Conservation (phyloP, 2,329 filamentous ascomycete genomes). For the Fusarium sp. region DNA sequence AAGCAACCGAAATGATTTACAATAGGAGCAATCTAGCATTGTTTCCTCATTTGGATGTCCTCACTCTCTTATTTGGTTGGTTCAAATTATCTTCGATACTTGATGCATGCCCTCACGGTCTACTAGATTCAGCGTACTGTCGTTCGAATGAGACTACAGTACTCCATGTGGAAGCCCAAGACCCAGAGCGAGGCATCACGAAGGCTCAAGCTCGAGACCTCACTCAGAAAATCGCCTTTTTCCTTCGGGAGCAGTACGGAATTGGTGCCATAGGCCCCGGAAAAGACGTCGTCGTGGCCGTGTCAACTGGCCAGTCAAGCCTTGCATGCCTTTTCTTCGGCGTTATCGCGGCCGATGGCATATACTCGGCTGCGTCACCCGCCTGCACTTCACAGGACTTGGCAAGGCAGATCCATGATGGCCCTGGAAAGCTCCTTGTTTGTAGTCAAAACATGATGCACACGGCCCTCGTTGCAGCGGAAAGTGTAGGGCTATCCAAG, state of each 20-base stretch:
- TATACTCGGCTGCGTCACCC: slow-evolving; percentile 67
- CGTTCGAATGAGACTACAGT: slow-evolving; percentile 59
- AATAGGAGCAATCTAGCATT: slow-evolving; percentile 45
- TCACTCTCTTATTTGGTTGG: slow-evolving; percentile 58
- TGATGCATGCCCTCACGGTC: not conserved
- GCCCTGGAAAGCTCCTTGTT: slow-evolving; percentile 53
- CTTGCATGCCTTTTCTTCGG: slow-evolving; percentile 66
- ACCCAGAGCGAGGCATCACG: slow-evolving; percentile 65
- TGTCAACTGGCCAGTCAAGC: slow-evolving; percentile 67
- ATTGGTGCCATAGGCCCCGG: slow-evolving; percentile 62
- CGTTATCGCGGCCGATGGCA: slow-evolving; percentile 68
- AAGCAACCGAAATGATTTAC: slow-evolving; percentile 50
- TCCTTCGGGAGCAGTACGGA: slow-evolving; percentile 63
- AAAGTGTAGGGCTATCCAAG: slow-evolving; percentile 56
- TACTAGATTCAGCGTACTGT: slow-evolving; percentile 51
- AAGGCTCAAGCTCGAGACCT: slow-evolving; percentile 61
- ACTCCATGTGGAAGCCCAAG: slow-evolving; percentile 67
- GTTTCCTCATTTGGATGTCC: slow-evolving; percentile 55
- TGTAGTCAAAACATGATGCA: slow-evolving; percentile 61
- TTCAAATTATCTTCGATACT: not conserved
- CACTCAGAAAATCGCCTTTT: slow-evolving; percentile 65
- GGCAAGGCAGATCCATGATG: slow-evolving; percentile 56
- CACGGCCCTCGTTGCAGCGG: slow-evolving; percentile 61
- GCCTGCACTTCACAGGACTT: slow-evolving; percentile 63
- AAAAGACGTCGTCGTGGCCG: slow-evolving; percentile 66